A percentile compares a stretch with the other conserved stretches of the same genome.
These are phyloP conservation scores for Dendrobium catenatum DNA, from an alignment of 106 monocot species.

Conservation along the genomic window DNA sequence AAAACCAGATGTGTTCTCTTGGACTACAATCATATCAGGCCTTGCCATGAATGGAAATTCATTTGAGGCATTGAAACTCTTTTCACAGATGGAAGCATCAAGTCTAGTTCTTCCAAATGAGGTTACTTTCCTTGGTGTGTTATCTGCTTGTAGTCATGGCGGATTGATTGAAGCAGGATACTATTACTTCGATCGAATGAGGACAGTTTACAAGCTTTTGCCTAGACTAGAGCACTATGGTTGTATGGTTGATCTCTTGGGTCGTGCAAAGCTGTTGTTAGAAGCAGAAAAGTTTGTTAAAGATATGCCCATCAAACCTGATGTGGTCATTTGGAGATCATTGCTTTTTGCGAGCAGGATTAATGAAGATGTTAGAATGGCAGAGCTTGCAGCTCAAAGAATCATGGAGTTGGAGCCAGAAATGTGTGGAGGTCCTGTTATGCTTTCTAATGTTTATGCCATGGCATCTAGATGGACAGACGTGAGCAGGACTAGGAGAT, in stretches of 20 bases:
- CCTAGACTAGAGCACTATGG: constrained; percentile 72
- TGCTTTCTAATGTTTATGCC: constrained; percentile 81
- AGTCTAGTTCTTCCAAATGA: constrained; percentile 45
- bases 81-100: constrained; percentile 51
- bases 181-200: constrained; percentile 50
- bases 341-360: constrained; percentile 52
- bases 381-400: constrained; percentile 36
- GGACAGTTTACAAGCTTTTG: constrained; percentile 23
- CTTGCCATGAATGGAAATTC: constrained; percentile 65
- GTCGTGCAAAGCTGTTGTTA: constrained; percentile 49
- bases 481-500: constrained; percentile 34
- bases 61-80: constrained; percentile 45
- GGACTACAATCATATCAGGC: constrained; percentile 70
- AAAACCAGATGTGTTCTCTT: constrained; percentile 55
- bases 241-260: constrained; percentile 86
- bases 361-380: constrained; percentile 38
- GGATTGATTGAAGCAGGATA: constrained; percentile 60
- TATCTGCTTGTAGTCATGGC: constrained; percentile 77
- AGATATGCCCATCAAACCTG: constrained; percentile 65
- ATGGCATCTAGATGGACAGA: constrained; percentile 55
- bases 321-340: constrained; percentile 72
- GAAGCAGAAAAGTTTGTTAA: constrained; percentile 46
- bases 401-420: constrained; percentile 46
- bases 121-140: constrained; percentile 72
- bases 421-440: constrained; percentile 40